Percentiles rank a stretch among this genome's conserved stretches.
Evolutionary conservation across 352 stramenopile species (phyloP).

Genomic region (Pythium vanterpoolii): DNA sequence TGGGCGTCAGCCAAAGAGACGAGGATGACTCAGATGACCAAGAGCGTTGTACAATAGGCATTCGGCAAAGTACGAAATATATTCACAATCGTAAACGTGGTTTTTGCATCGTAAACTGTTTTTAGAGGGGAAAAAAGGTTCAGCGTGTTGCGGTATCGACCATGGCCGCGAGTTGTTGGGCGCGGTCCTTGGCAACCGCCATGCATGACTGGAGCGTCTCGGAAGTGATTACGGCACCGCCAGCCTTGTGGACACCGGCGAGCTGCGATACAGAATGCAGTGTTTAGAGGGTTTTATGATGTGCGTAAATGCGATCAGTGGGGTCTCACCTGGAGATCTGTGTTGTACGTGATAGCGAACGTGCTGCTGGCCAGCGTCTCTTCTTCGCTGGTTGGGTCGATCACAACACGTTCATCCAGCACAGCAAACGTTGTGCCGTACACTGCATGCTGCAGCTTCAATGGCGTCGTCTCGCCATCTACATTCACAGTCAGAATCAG

Average conservation of each 20-base stretch:
- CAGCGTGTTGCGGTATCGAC: constrained; percentile 26
- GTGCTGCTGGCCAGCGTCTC: constrained; percentile 52
- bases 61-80: constrained; percentile 1
- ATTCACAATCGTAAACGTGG: not conserved
- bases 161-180: constrained; percentile 33
- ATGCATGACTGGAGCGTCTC: constrained; percentile 63
- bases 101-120: not conserved
- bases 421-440: constrained; percentile 70
- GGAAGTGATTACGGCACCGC: constrained; percentile 42
- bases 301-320: not conserved
- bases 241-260: constrained; percentile 64
- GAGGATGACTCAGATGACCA: not conserved
- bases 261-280: constrained; percentile 4
- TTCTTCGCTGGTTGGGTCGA: constrained; percentile 74
- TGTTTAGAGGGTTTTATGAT: not conserved
- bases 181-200: constrained; percentile 47
- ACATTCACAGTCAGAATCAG: not conserved
- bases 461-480: constrained; percentile 47
- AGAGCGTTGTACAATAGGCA: not conserved
- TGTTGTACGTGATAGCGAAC: constrained; percentile 72
- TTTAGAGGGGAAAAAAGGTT: not conserved
- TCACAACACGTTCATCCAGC: constrained; percentile 48
- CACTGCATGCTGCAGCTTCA: constrained; percentile 55
- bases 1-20: not conserved
- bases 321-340: constrained; percentile 38